These are phyloP conservation scores for Medicago truncatula DNA, from an alignment of 306 rosid species.

Conservation along the genomic window DNA sequence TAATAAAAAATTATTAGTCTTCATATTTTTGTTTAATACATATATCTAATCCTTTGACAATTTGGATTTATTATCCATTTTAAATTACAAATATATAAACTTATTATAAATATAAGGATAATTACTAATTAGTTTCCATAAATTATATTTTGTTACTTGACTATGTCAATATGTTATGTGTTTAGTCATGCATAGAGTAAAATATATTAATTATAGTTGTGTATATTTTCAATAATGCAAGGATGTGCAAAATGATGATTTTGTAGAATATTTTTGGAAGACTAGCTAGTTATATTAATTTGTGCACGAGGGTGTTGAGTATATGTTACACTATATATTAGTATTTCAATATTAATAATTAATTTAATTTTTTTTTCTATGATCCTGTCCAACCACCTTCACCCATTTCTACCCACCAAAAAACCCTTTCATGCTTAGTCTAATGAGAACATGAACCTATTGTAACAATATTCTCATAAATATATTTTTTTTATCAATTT, in stretches of 20 bases:
- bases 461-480: conserved; percentile 26
- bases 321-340: conserved; percentile 42
- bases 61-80: conserved; percentile 35
- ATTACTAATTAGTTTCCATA: conserved; percentile 15
- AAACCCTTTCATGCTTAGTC: conserved; percentile 42
- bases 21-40: conserved; percentile 41
- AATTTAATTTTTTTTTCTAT: conserved; percentile 40
- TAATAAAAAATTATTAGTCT: conserved; percentile 7
- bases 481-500: conserved; percentile 8
- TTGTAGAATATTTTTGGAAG: conserved; percentile 18
- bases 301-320: conserved; percentile 59
- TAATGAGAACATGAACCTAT: conserved; percentile 56
- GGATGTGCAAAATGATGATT: background rate
- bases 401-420: conserved; percentile 86
- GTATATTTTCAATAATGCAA: background rate
- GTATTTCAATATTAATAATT: conserved; percentile 33
- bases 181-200: conserved; percentile 17
- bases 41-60: conserved; percentile 83
- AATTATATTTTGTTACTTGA: conserved; percentile 39
- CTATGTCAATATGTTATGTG: conserved; percentile 34
- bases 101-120: background rate
- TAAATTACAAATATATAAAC: conserved; percentile 5
- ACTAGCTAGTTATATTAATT: conserved; percentile 21
- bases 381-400: conserved; percentile 86
- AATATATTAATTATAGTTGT: background rate